Conservation (phyloP, 2,329 filamentous ascomycete genomes). For the Rhexocercosporidium sp. region DNA sequence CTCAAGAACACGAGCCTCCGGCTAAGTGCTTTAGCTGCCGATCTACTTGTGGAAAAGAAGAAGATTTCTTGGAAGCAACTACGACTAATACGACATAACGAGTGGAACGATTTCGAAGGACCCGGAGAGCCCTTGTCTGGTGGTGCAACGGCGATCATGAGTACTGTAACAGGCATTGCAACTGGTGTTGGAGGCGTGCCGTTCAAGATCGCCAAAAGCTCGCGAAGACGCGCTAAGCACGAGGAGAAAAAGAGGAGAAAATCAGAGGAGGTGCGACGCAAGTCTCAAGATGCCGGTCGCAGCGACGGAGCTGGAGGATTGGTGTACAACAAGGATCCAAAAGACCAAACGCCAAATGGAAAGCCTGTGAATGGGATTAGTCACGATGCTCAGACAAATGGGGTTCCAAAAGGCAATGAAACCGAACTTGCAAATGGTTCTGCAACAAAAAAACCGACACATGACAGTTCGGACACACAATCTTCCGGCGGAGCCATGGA, state of each 20-base stretch:
- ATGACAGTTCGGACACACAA: neutral
- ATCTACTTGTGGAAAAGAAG: constrained; percentile 66
- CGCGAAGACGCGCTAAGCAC: constrained; percentile 58
- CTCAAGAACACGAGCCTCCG: constrained; percentile 64
- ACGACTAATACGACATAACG: constrained; percentile 67
- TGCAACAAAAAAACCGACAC: neutral
- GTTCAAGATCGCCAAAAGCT: constrained; percentile 61
- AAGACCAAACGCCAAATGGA: neutral
- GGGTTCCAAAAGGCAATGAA: neutral
- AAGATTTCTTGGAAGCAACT: constrained; percentile 67
- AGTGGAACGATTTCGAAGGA: constrained; percentile 80
- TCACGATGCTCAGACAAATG: constrained; percentile 5
- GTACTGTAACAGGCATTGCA: constrained; percentile 62
- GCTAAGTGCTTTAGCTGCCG: constrained; percentile 68
- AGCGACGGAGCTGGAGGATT: constrained; percentile 17
- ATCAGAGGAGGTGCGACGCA: constrained; percentile 26
- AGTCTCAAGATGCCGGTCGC: constrained; percentile 4
- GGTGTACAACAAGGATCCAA: neutral
- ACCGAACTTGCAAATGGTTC: neutral
- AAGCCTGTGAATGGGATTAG: constrained; percentile 5
- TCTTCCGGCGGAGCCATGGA: constrained; percentile 8
- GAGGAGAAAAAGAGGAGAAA: constrained; percentile 49
- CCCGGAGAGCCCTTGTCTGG: constrained; percentile 76
- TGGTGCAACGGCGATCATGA: constrained; percentile 63
- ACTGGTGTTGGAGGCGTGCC: constrained; percentile 70